Evolutionary conservation across 768 basidiomycete genomes (phyloP), one percentile per base, ranked within the genome.

Genomic region (Podaxis pistillaris): DNA sequence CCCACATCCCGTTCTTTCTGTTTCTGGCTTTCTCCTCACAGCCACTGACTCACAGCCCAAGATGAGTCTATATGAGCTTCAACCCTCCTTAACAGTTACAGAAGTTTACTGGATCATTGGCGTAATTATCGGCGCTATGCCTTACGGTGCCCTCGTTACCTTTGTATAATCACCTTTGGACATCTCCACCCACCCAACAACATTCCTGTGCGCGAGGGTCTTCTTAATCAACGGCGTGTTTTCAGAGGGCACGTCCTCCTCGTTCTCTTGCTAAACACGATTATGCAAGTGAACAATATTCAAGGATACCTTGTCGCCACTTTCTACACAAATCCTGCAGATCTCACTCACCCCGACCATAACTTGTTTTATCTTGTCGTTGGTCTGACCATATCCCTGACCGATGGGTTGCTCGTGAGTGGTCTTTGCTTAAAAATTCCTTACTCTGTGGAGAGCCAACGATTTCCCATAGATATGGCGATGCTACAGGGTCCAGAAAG

Each of bases 401-500:
- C 54, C 9, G 54, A 56, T 56, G 54, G 54, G 7, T 13, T 56
- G 3, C 37, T 56, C 4, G 54, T 56, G n/a, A 38, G 54, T 26
- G 17, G 41, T 15, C 41, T n/a, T 44, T 44, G 15, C n/a, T 15
- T n/a, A 13, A 55, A 24, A 38, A 1, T 11, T 24, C 7, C 44
- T 58, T 47, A 30, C 5, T 11, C 33, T n/a, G 17, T n/a, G 3
- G 17, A 33, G 33, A 33, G 33, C 8, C 33, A 33, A 33, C 7
- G 3, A 19, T n/a, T 4, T 17, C 15, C 12, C 30, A 17, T 24
- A 58, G 57, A 33, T 58, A 12, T 58, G 57, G 57, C 46, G 57
- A 33, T 58, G 57, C 22, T 50, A 50, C 24, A 26, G n/a, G 57
- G 28, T 50, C n/a, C 44, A 58, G 24, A 58, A 50, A 33, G 47